These are phyloP conservation scores for Bipolaris victoriae DNA, from an alignment of 2,329 filamentous ascomycete species.

Conservation along the genomic window DNA sequence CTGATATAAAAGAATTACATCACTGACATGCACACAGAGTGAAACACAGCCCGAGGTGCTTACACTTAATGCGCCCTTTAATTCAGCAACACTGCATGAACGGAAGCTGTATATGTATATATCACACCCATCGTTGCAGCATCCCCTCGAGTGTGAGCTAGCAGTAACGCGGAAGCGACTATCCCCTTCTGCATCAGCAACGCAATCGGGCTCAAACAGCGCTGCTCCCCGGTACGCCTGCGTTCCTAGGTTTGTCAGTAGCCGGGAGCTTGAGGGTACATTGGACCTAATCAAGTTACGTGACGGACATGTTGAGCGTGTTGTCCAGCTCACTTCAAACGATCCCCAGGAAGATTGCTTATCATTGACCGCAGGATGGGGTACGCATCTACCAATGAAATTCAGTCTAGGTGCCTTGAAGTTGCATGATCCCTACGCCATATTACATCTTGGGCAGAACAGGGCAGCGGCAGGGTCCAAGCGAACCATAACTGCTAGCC, in stretches of 20 bases:
- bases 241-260: constrained; percentile 40
- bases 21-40: constrained; percentile 5
- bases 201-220: constrained; percentile 29
- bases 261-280: constrained; percentile 31
- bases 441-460: constrained; percentile 34
- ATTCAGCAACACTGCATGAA: constrained; percentile 46
- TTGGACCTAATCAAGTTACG: constrained; percentile 42
- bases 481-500: constrained; percentile 35
- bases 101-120: constrained; percentile 49
- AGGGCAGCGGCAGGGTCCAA: constrained; percentile 43
- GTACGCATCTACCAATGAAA: constrained; percentile 41
- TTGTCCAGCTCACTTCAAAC: constrained; percentile 35
- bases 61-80: constrained; percentile 43
- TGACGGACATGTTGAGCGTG: constrained; percentile 42
- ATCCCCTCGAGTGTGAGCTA: constrained; percentile 47
- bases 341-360: constrained; percentile 30
- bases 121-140: constrained; percentile 38
- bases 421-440: constrained; percentile 44
- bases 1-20: background rate
- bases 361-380: constrained; percentile 47
- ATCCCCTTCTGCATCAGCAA: constrained; percentile 37
- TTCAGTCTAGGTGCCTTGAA: constrained; percentile 35
- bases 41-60: constrained; percentile 35
- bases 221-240: constrained; percentile 42
- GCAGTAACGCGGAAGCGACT: constrained; percentile 46